Percentiles rank a stretch among this genome's conserved stretches.
phyloP scores from a whole-genome alignment of 1,284 basidiomycete species.

The Xerocomus minutiporus region DNA sequence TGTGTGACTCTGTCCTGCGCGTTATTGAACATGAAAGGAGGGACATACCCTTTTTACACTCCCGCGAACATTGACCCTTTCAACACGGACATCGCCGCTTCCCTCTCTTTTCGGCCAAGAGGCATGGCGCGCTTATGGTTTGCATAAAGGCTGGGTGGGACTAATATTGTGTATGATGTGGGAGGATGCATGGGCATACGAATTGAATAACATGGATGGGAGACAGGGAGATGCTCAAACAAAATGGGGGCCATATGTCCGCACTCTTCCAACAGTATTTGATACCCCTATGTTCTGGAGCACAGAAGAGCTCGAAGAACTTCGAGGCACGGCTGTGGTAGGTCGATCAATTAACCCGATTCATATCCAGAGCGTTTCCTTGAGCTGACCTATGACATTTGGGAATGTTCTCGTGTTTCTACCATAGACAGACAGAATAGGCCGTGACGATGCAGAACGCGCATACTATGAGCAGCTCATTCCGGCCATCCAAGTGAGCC shows the following conservation, averaged over 20 bases:
- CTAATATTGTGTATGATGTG: slow-evolving; percentile 95
- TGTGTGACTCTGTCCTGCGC: not conserved
- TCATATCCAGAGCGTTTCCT: not conserved
- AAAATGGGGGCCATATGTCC: slow-evolving; percentile 36
- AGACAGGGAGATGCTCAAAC: slow-evolving; percentile 41
- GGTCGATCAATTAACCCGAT: slow-evolving; percentile 46
- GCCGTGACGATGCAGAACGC: slow-evolving; percentile 76
- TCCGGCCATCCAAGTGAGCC: slow-evolving; percentile 60
- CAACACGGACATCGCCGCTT: slow-evolving; percentile 71
- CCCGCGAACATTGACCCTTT: slow-evolving; percentile 75
- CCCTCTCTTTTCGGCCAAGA: slow-evolving; percentile 51
- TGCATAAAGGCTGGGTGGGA: slow-evolving; percentile 79
- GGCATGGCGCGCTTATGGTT: slow-evolving; percentile 55
- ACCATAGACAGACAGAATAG: slow-evolving; percentile 69
- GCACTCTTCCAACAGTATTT: slow-evolving; percentile 69
- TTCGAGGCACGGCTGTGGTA: slow-evolving; percentile 82
- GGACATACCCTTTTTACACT: slow-evolving; percentile 78
- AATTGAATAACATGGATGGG: slow-evolving; percentile 4
- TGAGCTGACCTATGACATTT: slow-evolving; percentile 8
- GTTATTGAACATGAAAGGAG: slow-evolving; percentile 42
- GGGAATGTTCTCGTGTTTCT: not conserved
- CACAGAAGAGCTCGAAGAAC: slow-evolving; percentile 66
- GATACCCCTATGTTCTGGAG: slow-evolving; percentile 96
- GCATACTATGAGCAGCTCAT: slow-evolving; percentile 66
- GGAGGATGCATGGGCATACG: slow-evolving; percentile 58